A percentile compares a stretch with the other conserved stretches of the same genome.
phyloP scores from a whole-genome alignment of 352 stramenopile genomes.

The Phytophthora multivora region DNA sequence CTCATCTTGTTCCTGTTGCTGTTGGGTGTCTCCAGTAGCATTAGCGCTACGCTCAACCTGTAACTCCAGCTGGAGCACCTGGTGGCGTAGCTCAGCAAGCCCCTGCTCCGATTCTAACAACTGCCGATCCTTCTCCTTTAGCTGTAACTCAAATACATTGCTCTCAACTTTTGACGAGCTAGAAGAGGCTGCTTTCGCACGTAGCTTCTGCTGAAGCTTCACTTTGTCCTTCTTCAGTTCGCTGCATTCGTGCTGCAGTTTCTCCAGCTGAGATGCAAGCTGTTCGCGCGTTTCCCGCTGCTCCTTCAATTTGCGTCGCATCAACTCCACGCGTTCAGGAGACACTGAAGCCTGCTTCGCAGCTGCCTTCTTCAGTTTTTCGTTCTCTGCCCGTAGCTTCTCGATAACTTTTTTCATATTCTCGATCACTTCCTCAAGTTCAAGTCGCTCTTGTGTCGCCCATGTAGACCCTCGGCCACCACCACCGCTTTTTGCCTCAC shows the following conservation, averaged over 20 bases:
- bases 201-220: slow-evolving; percentile 70
- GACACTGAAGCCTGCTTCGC: slow-evolving; percentile 36
- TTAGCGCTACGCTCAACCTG: slow-evolving; percentile 17
- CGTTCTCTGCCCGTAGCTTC: slow-evolving; percentile 76
- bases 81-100: slow-evolving; percentile 18
- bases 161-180: slow-evolving; percentile 19
- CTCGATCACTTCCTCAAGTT: slow-evolving; percentile 78
- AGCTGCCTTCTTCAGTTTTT: slow-evolving; percentile 46
- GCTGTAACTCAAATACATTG: slow-evolving; percentile 14
- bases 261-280: slow-evolving; percentile 47
- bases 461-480: slow-evolving; percentile 11
- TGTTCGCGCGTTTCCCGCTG: slow-evolving; percentile 46
- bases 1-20: slow-evolving; percentile 12
- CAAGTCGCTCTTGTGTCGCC: slow-evolving; percentile 45
- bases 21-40: slow-evolving; percentile 3
- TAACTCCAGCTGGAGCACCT: slow-evolving; percentile 28
- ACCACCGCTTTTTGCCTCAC: slow-evolving; percentile 5
- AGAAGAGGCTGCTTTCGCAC: slow-evolving; percentile 40
- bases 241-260: slow-evolving; percentile 38
- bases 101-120: slow-evolving; percentile 26
- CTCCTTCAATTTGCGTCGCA: slow-evolving; percentile 57
- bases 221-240: slow-evolving; percentile 67
- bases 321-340: slow-evolving; percentile 43
- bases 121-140: slow-evolving; percentile 33
- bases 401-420: slow-evolving; percentile 88